Evolutionary conservation across 2,329 filamentous ascomycete genomes (phyloP).

Genomic region (Pseudocercospora macadamiae): DNA sequence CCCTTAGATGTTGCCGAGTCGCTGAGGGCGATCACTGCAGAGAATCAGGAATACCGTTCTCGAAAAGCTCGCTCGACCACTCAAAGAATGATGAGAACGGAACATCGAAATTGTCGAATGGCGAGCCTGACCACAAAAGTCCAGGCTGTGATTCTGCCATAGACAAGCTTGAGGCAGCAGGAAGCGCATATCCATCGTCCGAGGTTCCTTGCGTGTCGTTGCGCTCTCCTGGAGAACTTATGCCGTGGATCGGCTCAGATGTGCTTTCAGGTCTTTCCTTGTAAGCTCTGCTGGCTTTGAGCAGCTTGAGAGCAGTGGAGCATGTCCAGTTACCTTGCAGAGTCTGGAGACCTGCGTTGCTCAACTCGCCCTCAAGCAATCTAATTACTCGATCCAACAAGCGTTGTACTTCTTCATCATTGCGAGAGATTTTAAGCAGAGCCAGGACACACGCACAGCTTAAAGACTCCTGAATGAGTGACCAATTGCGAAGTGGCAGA

Average conservation of each 20-base stretch:
- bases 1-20: neutral
- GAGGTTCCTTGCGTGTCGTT: neutral
- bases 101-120: neutral
- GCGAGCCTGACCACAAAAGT: neutral
- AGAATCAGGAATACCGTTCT: neutral
- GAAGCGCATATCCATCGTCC: neutral
- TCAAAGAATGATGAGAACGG: neutral
- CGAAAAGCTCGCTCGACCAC: neutral
- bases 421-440: neutral
- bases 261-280: neutral
- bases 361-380: neutral
- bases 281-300: neutral
- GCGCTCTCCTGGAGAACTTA: neutral
- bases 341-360: neutral
- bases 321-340: neutral
- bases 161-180: neutral
- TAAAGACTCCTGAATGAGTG: neutral
- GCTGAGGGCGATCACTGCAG: neutral
- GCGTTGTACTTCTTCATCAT: neutral
- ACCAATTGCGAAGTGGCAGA: neutral
- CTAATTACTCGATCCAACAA: neutral
- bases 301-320: neutral
- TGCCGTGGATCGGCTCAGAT: neutral
- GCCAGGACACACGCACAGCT: constrained; percentile 1
- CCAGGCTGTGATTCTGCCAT: neutral